A percentile compares a stretch with the other conserved stretches of the same genome.
phyloP scores from a whole-genome alignment of 768 basidiomycete species.

The Kwoniella sp. region DNA sequence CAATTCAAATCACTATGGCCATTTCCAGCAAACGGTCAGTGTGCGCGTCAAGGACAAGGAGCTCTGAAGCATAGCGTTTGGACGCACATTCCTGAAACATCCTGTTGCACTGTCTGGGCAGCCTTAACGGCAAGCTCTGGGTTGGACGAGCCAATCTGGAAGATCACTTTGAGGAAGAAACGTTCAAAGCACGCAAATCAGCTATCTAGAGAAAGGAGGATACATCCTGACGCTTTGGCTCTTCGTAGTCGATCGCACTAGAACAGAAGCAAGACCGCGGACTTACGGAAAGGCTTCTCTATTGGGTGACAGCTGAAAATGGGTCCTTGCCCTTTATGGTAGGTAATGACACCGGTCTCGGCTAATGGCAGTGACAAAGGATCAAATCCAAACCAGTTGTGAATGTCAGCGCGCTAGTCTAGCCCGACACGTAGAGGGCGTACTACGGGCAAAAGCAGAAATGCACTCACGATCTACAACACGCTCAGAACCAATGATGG shows the following conservation, averaged over 20 bases:
- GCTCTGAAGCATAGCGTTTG: not conserved
- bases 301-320: constrained; percentile 92
- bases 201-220: no score
- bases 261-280: constrained; percentile 7
- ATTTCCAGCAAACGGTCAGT: constrained; percentile 2
- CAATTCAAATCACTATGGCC: constrained; percentile 87
- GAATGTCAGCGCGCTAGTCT: no score
- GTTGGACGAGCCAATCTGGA: constrained; percentile 88
- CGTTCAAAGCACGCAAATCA: no score
- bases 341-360: constrained; percentile 80
- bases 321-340: constrained; percentile 72
- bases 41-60: constrained; percentile 6
- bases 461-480: constrained; percentile 76
- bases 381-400: not conserved
- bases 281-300: constrained; percentile 75
- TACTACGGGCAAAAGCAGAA: no score
- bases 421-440: no score
- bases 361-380: constrained; percentile 60
- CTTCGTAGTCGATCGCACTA: constrained; percentile 2
- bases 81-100: constrained; percentile 75
- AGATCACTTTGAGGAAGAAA: no score
- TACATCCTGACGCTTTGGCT: no score
- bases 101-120: constrained; percentile 78
- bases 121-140: constrained; percentile 91
- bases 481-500: constrained; percentile 80